Base-by-base conservation (phyloP, 192 early-diverging fungal genomes). In the Backusella liffmaniae region DNA sequence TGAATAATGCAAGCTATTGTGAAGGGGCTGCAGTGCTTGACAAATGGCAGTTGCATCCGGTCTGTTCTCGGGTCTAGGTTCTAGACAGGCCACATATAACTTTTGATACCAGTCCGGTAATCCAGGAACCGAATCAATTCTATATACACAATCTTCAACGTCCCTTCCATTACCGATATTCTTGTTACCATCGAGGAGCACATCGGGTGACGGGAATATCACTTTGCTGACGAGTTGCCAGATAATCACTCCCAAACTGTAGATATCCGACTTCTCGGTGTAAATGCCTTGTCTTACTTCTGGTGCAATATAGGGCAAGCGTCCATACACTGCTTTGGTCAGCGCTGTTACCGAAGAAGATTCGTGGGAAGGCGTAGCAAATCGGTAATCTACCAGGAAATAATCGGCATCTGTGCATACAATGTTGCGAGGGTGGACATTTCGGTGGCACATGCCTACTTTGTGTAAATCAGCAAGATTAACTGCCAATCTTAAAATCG, bases 201-300 rank as follows among this genome's bases (percentile, higher is more conserved):
- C 72, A 41, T 78, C 77, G 3, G 77, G 77, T 32, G 79, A 76
- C 23, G 79, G 79, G 29, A 80, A 80, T 13, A 76, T 76, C 4
- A 80, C 79, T 53, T 75, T 75, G 41, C 77, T 81, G 37, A 85
- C 80, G 0, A 88, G 51, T 35, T 88, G 84, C 84, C 84, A 88
- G 5, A 86, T 79, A 44, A 88, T 84, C 29, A 88, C 80, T 15
- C 87, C 87, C 26, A 88, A 70, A 70, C 83, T 83, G 66, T 88
- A 86, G 7, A 88, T 83, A 76, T 88, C 87, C 16, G 84, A 84
- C 26, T 82, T 86, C 15, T 79, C 62, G 15, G 69, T 76, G 65
- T 75, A 73, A 0, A 46, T 41, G 0, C 77, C 77, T 41, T 42
- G 39, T 13, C 76, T 59, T 23, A 78, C 53, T 73, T 84, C 83